phyloP scores from a whole-genome alignment of 768 basidiomycete genomes.

The Boletellus ananas region DNA sequence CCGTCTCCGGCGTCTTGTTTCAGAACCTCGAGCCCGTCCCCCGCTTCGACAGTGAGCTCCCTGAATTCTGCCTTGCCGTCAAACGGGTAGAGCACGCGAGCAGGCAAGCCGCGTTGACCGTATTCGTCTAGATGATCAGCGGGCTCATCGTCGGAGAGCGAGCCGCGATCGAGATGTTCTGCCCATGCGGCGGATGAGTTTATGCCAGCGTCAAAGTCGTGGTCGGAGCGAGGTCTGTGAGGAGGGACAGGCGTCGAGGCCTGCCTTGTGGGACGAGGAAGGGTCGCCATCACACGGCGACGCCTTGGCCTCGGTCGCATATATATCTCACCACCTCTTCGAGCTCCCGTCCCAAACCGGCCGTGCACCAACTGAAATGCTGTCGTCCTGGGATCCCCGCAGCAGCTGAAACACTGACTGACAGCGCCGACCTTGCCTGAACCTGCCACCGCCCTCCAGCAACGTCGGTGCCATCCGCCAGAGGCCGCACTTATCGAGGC shows the following conservation, averaged over 20 bases:
- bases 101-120: constrained; percentile 42
- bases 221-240: constrained; percentile 28
- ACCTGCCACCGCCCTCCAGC: too few species aligned
- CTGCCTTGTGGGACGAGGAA: constrained; percentile 33
- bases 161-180: constrained; percentile 46
- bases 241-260: constrained; percentile 13
- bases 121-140: constrained; percentile 32
- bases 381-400: neutral
- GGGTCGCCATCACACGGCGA: constrained; percentile 32
- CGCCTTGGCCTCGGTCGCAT: neutral
- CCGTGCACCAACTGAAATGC: neutral
- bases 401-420: neutral
- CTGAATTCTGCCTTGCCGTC: constrained; percentile 72
- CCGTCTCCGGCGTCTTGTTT: constrained; percentile 72
- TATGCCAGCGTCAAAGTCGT: constrained; percentile 71
- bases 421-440: too few species aligned
- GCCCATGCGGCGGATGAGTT: constrained; percentile 80
- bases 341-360: too few species aligned
- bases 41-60: constrained; percentile 65
- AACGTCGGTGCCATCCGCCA: too few species aligned
- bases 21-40: constrained; percentile 67
- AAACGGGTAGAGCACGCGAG: constrained; percentile 70
- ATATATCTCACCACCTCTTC: neutral
- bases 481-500: too few species aligned
- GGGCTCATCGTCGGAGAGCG: constrained; percentile 53